phyloP scores from a whole-genome alignment of 1,284 basidiomycete species.

The Filobasidium uniguttulatum region DNA sequence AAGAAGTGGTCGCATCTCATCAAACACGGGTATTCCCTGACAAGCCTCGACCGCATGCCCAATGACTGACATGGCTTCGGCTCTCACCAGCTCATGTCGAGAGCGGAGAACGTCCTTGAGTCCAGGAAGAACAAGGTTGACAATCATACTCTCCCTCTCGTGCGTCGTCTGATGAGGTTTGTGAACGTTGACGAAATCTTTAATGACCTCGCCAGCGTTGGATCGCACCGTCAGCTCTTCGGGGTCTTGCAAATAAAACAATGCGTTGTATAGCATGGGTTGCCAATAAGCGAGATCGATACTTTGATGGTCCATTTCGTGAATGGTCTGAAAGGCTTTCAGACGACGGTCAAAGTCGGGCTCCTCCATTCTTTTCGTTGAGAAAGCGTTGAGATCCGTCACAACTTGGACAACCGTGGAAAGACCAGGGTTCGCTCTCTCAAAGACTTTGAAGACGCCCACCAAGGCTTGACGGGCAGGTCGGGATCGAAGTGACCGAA shows the following conservation, averaged over 20 bases:
- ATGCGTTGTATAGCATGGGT: constrained; percentile 67
- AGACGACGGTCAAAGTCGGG: constrained; percentile 85
- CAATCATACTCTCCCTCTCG: constrained; percentile 21
- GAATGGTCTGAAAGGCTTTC: constrained; percentile 59
- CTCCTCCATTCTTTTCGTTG: constrained; percentile 67
- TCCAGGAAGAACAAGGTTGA: constrained; percentile 55
- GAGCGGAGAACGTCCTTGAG: constrained; percentile 69
- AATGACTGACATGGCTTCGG: constrained; percentile 70
- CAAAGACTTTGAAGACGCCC: constrained; percentile 50
- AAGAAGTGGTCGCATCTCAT: constrained; percentile 70
- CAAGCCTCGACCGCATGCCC: constrained; percentile 61
- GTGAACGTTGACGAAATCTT: constrained; percentile 60
- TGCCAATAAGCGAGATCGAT: constrained; percentile 58
- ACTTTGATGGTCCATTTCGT: constrained; percentile 40
- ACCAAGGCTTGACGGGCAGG: constrained; percentile 55
- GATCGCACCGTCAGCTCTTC: constrained; percentile 77
- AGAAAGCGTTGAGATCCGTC: constrained; percentile 72
- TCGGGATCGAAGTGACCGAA: constrained; percentile 59
- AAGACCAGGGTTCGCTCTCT: constrained; percentile 44
- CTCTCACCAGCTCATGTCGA: constrained; percentile 74
- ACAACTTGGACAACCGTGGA: constrained; percentile 46
- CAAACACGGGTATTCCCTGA: constrained; percentile 47
- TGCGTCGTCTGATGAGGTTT: constrained; percentile 41
- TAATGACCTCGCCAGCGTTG: constrained; percentile 63
- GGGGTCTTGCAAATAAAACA: constrained; percentile 78